Evolutionary conservation across 148 eudicot genomes (phyloP).

Genomic region (Rheum nobile): DNA sequence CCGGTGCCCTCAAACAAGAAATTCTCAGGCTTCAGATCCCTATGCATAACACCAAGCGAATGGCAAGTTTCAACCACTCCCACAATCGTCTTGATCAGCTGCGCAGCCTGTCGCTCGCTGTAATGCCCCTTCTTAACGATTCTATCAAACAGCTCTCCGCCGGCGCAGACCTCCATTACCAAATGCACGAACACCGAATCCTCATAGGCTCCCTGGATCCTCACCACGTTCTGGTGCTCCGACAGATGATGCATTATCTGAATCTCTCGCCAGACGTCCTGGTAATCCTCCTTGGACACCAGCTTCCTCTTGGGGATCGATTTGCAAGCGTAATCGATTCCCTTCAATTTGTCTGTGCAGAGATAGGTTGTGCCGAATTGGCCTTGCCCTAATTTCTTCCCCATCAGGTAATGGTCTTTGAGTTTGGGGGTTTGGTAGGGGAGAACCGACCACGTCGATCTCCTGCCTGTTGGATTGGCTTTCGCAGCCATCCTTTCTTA

Average conservation of each 20-base stretch:
- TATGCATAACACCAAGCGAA: constrained; percentile 44
- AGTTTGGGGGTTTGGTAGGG: constrained; percentile 51
- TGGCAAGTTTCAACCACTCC: constrained; percentile 70
- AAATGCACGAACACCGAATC: constrained; percentile 59
- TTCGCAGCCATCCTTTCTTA: constrained; percentile 4
- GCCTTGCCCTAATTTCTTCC: constrained; percentile 60
- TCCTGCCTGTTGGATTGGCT: constrained; percentile 10
- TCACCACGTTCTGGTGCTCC: constrained; percentile 45
- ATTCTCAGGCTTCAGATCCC: constrained; percentile 51
- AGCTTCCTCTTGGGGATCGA: constrained; percentile 59
- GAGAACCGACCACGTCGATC: constrained; percentile 35
- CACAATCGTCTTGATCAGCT: constrained; percentile 49
- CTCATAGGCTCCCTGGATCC: constrained; percentile 53
- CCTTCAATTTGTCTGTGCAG: constrained; percentile 41
- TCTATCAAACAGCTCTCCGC: constrained; percentile 64
- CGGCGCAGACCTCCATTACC: constrained; percentile 63
- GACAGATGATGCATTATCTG: constrained; percentile 72
- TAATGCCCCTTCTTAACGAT: constrained; percentile 66
- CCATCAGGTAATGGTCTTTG: constrained; percentile 41
- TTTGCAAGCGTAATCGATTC: constrained; percentile 42
- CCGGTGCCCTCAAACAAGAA: constrained; percentile 44
- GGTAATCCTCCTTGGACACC: constrained; percentile 48
- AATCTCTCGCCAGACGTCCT: constrained; percentile 69
- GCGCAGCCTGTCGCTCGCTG: constrained; percentile 44
- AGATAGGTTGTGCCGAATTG: constrained; percentile 61